These are phyloP conservation scores for Penicillium alfredii DNA, from an alignment of 495 filamentous ascomycete species.

Conservation along the genomic window DNA sequence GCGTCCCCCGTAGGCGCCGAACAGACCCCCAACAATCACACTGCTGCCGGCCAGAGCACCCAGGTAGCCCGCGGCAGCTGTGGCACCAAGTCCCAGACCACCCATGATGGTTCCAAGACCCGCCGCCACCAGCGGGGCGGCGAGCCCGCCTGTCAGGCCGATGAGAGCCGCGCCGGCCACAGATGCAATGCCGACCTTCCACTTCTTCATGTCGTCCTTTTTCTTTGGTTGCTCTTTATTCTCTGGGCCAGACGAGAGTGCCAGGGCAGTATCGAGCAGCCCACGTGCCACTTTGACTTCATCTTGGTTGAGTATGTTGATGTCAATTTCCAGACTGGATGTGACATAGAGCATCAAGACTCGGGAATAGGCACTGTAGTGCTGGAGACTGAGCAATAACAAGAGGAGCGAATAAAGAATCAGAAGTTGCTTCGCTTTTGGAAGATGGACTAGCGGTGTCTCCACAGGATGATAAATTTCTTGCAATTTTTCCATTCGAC, in stretches of 20 bases:
- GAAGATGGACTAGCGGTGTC: conserved; percentile 36
- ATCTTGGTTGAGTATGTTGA: conserved; percentile 59
- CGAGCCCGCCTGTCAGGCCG: conserved; percentile 73
- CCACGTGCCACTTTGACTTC: conserved; percentile 70
- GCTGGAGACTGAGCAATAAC: conserved; percentile 71
- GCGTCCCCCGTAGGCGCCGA: conserved; percentile 81
- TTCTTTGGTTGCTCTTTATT: conserved; percentile 63
- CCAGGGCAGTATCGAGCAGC: conserved; percentile 64
- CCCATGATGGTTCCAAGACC: conserved; percentile 79
- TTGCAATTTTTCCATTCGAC: conserved; percentile 29
- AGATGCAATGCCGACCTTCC: conserved; percentile 79
- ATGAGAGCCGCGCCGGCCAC: conserved; percentile 73
- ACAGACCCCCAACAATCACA: conserved; percentile 73
- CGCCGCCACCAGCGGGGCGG: conserved; percentile 74
- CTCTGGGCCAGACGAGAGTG: conserved; percentile 63
- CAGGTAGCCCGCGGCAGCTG: conserved; percentile 71
- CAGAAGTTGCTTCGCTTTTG: conserved; percentile 38
- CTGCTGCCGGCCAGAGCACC: conserved; percentile 72
- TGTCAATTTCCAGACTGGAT: conserved; percentile 60
- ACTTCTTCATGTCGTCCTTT: conserved; percentile 57
- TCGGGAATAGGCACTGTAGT: conserved; percentile 71
- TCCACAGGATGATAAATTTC: conserved; percentile 42
- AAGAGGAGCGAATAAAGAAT: conserved; percentile 61
- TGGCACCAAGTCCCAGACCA: conserved; percentile 70
- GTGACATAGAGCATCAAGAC: conserved; percentile 65